These are phyloP conservation scores for Penicillium sp. DNA, from an alignment of 2,329 filamentous ascomycete species.

Conservation along the genomic window DNA sequence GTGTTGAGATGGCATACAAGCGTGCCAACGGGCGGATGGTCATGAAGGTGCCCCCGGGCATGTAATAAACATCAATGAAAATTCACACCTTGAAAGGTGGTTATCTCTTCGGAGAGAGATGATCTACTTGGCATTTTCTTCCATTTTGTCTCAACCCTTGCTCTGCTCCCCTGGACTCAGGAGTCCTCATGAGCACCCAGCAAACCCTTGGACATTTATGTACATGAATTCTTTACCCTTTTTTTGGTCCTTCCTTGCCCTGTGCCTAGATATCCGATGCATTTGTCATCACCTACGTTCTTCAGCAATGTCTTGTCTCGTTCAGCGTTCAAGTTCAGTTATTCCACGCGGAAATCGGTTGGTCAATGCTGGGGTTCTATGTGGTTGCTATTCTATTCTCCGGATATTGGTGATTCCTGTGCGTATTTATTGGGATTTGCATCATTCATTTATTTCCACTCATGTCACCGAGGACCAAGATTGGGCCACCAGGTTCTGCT, in stretches of 20 bases:
- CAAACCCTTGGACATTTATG: constrained; percentile 11
- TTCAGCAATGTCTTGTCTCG: constrained; percentile 3
- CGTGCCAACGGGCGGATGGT: constrained; percentile 34
- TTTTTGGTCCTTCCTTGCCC: constrained; percentile 5
- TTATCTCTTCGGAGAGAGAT: background rate
- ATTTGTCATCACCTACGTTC: constrained; percentile 2
- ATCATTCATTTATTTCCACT: constrained; percentile 1
- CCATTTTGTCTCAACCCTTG: background rate
- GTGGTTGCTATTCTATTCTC: constrained; percentile 1
- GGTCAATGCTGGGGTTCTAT: background rate
- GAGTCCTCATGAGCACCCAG: background rate
- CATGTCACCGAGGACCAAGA: background rate
- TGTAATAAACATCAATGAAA: constrained; percentile 8
- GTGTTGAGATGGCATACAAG: constrained; percentile 33
- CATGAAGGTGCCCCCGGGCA: constrained; percentile 28
- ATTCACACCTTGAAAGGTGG: background rate
- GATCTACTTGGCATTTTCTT: background rate
- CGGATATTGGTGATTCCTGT: constrained; percentile 3
- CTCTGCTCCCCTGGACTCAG: background rate
- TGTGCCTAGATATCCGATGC: constrained; percentile 11
- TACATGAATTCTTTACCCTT: constrained; percentile 15
- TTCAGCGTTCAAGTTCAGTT: constrained; percentile 11
- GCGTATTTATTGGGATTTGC: constrained; percentile 10
- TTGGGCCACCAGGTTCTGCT: background rate
- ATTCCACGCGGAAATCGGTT: constrained; percentile 1